A percentile compares a stretch with the other conserved stretches of the same genome.
These are phyloP conservation scores for Ostreobium quekettii DNA, from an alignment of 139 green algal species.

Conservation along the genomic window DNA sequence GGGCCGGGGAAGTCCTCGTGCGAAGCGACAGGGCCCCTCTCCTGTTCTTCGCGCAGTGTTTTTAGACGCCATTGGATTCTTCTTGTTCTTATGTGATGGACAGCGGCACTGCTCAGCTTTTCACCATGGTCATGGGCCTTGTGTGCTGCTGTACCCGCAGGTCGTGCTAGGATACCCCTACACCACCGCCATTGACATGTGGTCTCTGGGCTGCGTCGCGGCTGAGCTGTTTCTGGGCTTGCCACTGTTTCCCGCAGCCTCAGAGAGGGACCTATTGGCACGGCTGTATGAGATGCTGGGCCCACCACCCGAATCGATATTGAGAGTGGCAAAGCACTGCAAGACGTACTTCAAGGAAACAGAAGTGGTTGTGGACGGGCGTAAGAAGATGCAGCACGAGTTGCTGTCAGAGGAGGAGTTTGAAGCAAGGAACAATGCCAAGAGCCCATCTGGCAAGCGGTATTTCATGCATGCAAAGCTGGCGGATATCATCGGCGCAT, in stretches of 20 bases:
- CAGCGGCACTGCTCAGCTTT: neutral
- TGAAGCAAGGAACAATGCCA: conserved; percentile 40
- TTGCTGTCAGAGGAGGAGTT: conserved; percentile 60
- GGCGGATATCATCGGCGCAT: conserved; percentile 70
- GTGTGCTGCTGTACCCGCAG: conserved; percentile 55
- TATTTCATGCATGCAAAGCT: conserved; percentile 80
- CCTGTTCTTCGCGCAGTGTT: neutral
- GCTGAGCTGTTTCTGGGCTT: conserved; percentile 90
- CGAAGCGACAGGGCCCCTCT: neutral
- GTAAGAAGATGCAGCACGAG: conserved; percentile 20
- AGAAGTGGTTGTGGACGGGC: neutral
- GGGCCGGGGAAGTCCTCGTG: neutral
- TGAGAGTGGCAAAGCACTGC: conserved; percentile 54
- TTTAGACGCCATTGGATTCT: neutral
- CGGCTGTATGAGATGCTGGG: conserved; percentile 84
- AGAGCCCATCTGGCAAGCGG: conserved; percentile 61
- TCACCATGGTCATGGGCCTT: too few species aligned
- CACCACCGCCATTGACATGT: conserved; percentile 89
- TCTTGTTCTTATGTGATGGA: neutral
- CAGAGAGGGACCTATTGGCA: conserved; percentile 83
- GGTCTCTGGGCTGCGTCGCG: conserved; percentile 88
- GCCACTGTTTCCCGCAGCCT: conserved; percentile 88
- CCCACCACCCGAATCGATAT: conserved; percentile 48
- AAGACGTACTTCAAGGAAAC: conserved; percentile 68
- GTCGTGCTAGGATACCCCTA: conserved; percentile 78